Evolutionary conservation across 257 asterid genomes (phyloP).

Genomic region (Cruciata laevipes): DNA sequence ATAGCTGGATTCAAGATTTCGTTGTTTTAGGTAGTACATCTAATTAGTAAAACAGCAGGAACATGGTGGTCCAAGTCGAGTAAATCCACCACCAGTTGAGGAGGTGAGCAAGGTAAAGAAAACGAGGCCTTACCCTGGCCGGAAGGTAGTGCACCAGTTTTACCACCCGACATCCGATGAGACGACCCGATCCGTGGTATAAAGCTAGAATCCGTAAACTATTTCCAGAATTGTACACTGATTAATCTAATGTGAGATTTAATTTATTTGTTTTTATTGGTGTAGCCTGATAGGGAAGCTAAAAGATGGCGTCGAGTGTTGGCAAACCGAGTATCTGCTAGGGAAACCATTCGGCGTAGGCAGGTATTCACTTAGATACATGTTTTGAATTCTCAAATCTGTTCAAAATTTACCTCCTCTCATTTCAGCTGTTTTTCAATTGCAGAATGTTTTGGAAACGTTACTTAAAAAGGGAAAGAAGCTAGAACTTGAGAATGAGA

Average conservation of each 20-base stretch:
- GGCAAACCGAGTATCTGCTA: conserved; percentile 90
- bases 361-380: conserved; percentile 15
- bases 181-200: not conserved
- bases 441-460: conserved; percentile 43
- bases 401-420: not conserved
- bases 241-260: not conserved
- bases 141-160: not conserved
- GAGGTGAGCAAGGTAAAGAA: no score
- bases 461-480: conserved; percentile 37
- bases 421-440: not conserved
- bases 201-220: not conserved
- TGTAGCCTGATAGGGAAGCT: conserved; percentile 64
- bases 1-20: no score
- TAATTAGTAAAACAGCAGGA: not conserved
- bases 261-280: not conserved
- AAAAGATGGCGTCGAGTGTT: conserved; percentile 51
- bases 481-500: conserved; percentile 40
- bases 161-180: not conserved
- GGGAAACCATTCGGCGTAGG: conserved; percentile 80
- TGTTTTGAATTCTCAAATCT: no score
- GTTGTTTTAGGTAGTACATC: no score
- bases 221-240: not conserved
- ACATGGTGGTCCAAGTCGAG: not conserved
- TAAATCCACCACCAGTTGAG: no score
- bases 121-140: not conserved